These are phyloP conservation scores for Acanthamoeba castellanii DNA, from an alignment of 208 protist genomes.

Conservation along the genomic window DNA sequence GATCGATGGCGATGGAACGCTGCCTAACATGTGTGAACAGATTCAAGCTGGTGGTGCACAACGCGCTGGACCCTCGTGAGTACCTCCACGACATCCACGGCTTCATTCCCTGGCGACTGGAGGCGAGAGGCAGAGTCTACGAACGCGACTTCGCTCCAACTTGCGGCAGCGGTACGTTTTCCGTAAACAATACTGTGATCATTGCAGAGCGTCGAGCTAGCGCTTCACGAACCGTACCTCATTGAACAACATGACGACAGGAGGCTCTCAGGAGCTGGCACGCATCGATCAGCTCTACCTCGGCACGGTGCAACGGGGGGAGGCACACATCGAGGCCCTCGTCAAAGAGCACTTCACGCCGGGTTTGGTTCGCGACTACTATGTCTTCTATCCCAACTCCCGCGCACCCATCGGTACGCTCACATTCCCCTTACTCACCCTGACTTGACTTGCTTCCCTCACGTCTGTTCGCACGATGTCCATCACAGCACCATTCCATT, in stretches of 20 bases:
- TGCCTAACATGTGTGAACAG: slow-evolving; percentile 13
- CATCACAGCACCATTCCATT: slow-evolving; percentile 30
- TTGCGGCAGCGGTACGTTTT: not conserved
- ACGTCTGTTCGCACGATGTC: not conserved
- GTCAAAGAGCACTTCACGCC: not conserved
- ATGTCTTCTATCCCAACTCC: slow-evolving; percentile 46
- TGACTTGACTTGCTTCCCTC: not conserved
- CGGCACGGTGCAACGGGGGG: not conserved
- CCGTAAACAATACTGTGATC: not conserved
- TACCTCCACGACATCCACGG: slow-evolving; percentile 40
- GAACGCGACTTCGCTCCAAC: not conserved
- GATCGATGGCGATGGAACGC: not conserved
- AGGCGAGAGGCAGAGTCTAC: slow-evolving; percentile 33
- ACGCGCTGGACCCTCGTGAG: slow-evolving; percentile 33
- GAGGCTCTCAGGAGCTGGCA: not conserved
- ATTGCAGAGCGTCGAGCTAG: not conserved
- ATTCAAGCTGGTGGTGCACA: slow-evolving; percentile 55
- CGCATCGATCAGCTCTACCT: not conserved
- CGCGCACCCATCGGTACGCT: slow-evolving; percentile 54
- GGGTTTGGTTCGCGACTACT: slow-evolving; percentile 23
- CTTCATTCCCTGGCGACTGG: slow-evolving; percentile 61
- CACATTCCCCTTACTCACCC: not conserved
- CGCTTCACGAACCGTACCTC: not conserved
- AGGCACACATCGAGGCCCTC: not conserved
- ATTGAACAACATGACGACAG: not conserved